Base-by-base conservation (phyloP, 2,329 filamentous ascomycete species). In the Colletotrichum camelliae region DNA sequence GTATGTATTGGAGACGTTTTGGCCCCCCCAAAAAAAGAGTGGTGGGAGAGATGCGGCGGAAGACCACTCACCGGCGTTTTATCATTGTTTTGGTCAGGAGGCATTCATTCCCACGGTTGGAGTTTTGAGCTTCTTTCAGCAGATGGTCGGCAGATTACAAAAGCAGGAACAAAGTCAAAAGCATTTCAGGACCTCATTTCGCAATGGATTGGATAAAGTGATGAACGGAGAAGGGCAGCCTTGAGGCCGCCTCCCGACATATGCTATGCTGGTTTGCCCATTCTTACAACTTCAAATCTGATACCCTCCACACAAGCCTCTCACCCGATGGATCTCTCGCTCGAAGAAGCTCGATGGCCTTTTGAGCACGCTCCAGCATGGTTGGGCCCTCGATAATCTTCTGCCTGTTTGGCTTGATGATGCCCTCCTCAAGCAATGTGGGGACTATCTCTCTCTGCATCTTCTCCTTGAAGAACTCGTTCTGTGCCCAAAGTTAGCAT, bases 381-480 rank as follows among this genome's bases (percentile, higher is more conserved):
- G 81, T 83, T 18, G 79, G 72, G 2, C 87, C 87, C 72, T 88
- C 85, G 10, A 89, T 81, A 1, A 88, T 73, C 16, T 83, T 83
- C 52, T 85, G 84, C 74, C 81, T 83, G 76, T 88, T 88, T 0
- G 88, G 87, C 69, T 81, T 77, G 35, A 89, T 80, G 6, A 84
- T 55, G 0, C 86, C 84, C 15, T 83, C 78, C 10, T 82, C 83
- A 18, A 89, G 76, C 77, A 92, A 78, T 2, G 84, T 79, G 5
- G 89, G 89, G 80, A 93, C 87, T 68, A 92, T 90, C 18, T 90
- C 88, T 1, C 87, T 82, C 79, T 91, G 89, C 43, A 91, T 81
- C 67, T 89, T 87, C 61, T 91, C 82, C 76, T 88, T 90, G 82
- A 91, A 89, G 69, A 89, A 87, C 18, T 88, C 84, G 75, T 93